Base-by-base conservation (phyloP, 2,329 filamentous ascomycete species). In the Pseudogymnoascus sp. region DNA sequence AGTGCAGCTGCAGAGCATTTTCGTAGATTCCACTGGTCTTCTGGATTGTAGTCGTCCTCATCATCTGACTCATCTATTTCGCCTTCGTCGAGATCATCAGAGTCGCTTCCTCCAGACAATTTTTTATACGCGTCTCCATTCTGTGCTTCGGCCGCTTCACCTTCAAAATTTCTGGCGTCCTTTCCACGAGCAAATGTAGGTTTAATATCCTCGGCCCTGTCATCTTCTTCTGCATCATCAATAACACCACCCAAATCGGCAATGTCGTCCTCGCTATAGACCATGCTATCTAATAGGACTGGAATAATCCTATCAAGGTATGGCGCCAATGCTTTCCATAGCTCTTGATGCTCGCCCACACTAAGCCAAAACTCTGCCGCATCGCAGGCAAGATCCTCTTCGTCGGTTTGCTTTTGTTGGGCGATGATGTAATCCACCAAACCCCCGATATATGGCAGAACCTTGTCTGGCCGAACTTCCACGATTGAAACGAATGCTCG, bases 291-390 rank as follows among this genome's bases (percentile, higher is more conserved):
- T 6, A 99, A 82, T 60, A 99, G 79, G 1, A 97, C 89, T 0
- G 94, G 94, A 30, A 99, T 88, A 66, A 97, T 93, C 73, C 90
- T 90, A 67, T 83, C 76, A 62, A 97, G 84, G 72, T 90, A 90
- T 0, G 92, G 92, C 7, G 83, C 86, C 52, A 99, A 79, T 0
- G 85, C 83, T 67, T 86, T 82, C 78, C 91, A 91, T 61, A 97
- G 78, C 64, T 88, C 84, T 42, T 90, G 84, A 72, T 96, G 91
- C 73, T 97, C 94, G 64, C 92, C 92, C 19, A 96, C 87, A 39
- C 91, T 91, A 49, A 99, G 84, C 92, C 95, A 99, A 72, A 99
- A 99, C 74, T 99, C 94, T 4, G 94, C 92, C 7, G 94, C 94
- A 73, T 99, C 94, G 67, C 95, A 87, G 38, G 93, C 92, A 63